Evolutionary conservation across 116 monocot species (phyloP), one percentile per base, ranked within the genome.

Genomic region (Dioscorea cayenensis): DNA sequence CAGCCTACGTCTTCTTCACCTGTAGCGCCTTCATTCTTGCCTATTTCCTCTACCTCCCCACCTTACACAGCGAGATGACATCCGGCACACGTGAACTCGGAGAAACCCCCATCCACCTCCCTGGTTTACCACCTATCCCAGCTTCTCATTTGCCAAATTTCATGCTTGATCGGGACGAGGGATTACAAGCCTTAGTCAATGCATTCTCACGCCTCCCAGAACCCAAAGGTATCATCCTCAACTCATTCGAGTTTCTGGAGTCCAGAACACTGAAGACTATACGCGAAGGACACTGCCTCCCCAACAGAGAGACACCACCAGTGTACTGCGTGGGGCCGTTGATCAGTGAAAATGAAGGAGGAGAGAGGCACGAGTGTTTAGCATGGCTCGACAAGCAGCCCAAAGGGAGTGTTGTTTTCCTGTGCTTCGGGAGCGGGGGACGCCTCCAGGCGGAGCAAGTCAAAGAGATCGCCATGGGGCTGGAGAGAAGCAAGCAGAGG

Each of bases 381-480:
- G 9, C 17, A 21, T 88, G 88, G 88, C 82, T 88, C 7, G 76
- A 84, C 59, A 18, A 28, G 35, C 84, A 84, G 66, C 82, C 82
- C 5, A 18, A 49, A 27, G 58, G 19, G 8, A 83, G 83, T 49
- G 80, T 86, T 36, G 77, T 83, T 58, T 86, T 86, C 68, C 77
- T 86, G 36, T 86, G 86, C 68, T 86, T 86, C 69, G 83, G 86
- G 1, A 84, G 84, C 69, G 3, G 77, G 20, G 86, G 86, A 20
- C 23, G 65, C 10, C 74, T 86, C 71, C 76, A 73, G 0, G 73
- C 77, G 43, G 70, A 73, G 49, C 86, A 86, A 71, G 27, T 82
- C n/a, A 77, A 48, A 36, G 79, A 86, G 74, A 79, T 75, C 20
- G 82, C 77, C 6, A 17, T 13, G 11, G 75, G 82, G 22, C 32